Percentiles rank a stretch among this genome's conserved stretches.
phyloP scores from a whole-genome alignment of 2,329 filamentous ascomycete species.

The Thielaviopsis musarum region DNA sequence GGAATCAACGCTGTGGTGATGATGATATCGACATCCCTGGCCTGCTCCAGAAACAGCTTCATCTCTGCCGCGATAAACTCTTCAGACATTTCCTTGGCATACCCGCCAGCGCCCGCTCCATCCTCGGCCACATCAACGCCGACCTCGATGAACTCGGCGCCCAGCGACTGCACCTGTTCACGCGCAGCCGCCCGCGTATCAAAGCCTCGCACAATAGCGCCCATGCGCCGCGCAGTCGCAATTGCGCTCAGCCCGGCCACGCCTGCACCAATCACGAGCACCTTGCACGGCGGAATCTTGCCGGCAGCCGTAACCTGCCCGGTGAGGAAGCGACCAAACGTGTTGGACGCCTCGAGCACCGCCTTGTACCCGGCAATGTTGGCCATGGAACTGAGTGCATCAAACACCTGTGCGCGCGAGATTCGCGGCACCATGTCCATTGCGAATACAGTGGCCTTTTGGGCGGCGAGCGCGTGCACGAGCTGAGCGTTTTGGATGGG shows the following conservation, averaged over 20 bases:
- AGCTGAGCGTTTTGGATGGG: conserved; percentile 63
- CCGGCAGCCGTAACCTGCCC: conserved; percentile 83
- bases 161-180: conserved; percentile 79
- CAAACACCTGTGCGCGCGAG: conserved; percentile 74
- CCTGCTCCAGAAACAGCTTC: conserved; percentile 80
- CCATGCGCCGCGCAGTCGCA: conserved; percentile 68
- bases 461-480: conserved; percentile 54
- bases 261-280: conserved; percentile 77
- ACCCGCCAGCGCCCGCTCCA: conserved; percentile 68
- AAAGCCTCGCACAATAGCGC: conserved; percentile 78
- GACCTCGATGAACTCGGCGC: conserved; percentile 80
- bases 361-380: conserved; percentile 92
- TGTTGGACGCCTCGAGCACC: conserved; percentile 75
- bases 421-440: conserved; percentile 92
- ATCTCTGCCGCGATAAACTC: conserved; percentile 87
- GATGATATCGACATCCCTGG: conserved; percentile 76
- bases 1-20: conserved; percentile 88
- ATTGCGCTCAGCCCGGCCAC: conserved; percentile 82
- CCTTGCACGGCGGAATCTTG: conserved; percentile 79
- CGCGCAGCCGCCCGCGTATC: conserved; percentile 78
- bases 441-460: conserved; percentile 61
- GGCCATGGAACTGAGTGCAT: conserved; percentile 81
- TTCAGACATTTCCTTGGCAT: conserved; percentile 87
- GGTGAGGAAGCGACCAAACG: conserved; percentile 75
- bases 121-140: conserved; percentile 55